Percentiles rank a stretch among this genome's conserved stretches.
Conservation (phyloP, 2,329 filamentous ascomycete genomes). For the Colletotrichum sp. region DNA sequence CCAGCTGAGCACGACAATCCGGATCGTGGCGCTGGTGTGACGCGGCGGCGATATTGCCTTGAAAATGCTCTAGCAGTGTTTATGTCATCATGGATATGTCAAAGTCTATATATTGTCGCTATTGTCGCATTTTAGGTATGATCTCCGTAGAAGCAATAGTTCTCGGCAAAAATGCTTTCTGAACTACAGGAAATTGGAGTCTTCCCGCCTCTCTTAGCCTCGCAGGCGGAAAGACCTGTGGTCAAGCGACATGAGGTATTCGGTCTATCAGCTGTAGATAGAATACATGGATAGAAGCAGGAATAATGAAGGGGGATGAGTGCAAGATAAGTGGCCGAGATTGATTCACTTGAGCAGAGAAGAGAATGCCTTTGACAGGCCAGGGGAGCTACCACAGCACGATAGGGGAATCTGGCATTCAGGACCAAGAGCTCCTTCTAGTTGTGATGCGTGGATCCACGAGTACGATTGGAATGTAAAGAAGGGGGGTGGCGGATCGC, state of each 20-base stretch:
- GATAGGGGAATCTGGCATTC: too few relatives aligned
- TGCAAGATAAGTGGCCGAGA: fast-evolving
- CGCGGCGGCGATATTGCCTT: too few relatives aligned
- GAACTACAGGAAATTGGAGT: too few relatives aligned
- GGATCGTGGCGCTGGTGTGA: fast-evolving
- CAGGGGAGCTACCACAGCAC: too few relatives aligned
- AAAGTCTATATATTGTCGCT: neutral
- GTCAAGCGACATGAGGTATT: neutral
- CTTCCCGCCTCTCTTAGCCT: neutral
- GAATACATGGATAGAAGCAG: neutral
- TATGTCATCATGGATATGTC: fast-evolving
- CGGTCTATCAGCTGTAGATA: neutral
- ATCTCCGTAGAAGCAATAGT: neutral
- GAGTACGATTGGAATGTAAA: neutral
- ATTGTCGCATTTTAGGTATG: neutral
- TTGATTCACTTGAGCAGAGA: neutral
- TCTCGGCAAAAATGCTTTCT: too few relatives aligned
- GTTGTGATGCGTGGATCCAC: too few relatives aligned
- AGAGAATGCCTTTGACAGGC: fast-evolving
- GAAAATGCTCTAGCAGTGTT: neutral
- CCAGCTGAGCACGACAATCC: neutral
- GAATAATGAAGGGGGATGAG: neutral
- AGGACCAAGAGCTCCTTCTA: too few relatives aligned
- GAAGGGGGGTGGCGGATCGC: neutral
- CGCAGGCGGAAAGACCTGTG: neutral